A percentile compares a stretch with the other conserved stretches of the same genome.
phyloP scores from a whole-genome alignment of 768 basidiomycete genomes.

The Lenzites betulinus region DNA sequence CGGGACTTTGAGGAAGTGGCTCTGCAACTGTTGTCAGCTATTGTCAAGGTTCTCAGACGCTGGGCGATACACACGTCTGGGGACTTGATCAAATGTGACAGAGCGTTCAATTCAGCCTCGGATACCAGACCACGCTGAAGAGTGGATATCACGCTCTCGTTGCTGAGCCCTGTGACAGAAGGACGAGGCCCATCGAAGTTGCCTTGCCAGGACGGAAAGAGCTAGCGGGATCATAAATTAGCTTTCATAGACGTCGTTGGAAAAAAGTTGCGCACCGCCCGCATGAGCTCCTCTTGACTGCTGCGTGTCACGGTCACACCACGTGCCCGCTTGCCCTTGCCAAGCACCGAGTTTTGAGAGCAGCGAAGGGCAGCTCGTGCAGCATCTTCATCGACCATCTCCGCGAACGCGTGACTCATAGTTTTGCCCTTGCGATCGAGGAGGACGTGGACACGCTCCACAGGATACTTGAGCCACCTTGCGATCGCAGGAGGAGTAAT shows the following conservation, averaged over 20 bases:
- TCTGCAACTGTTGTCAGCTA: constrained; percentile 41
- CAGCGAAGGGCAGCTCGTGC: constrained; percentile 68
- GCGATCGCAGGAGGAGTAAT: constrained; percentile 77
- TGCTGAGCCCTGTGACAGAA: constrained; percentile 63
- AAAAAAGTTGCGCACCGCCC: constrained; percentile 53
- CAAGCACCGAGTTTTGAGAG: constrained; percentile 65
- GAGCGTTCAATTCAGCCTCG: constrained; percentile 63
- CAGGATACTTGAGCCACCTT: constrained; percentile 69
- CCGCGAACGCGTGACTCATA: constrained; percentile 80
- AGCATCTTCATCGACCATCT: constrained; percentile 60
- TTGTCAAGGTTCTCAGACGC: background rate
- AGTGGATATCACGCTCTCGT: constrained; percentile 57
- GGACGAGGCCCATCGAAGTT: constrained; percentile 69
- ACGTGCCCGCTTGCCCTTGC: constrained; percentile 74
- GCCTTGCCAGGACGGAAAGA: constrained; percentile 84
- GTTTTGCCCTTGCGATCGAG: constrained; percentile 85
- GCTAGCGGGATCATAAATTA: constrained; percentile 36
- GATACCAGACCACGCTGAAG: constrained; percentile 68
- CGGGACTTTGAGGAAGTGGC: constrained; percentile 86
- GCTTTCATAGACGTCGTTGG: background rate
- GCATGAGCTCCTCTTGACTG: constrained; percentile 81
- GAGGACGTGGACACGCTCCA: constrained; percentile 74
- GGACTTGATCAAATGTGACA: constrained; percentile 70
- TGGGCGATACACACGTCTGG: constrained; percentile 61
- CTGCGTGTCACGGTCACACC: constrained; percentile 84